Base-by-base conservation (phyloP, 768 basidiomycete species). In the Mycena filopes region DNA sequence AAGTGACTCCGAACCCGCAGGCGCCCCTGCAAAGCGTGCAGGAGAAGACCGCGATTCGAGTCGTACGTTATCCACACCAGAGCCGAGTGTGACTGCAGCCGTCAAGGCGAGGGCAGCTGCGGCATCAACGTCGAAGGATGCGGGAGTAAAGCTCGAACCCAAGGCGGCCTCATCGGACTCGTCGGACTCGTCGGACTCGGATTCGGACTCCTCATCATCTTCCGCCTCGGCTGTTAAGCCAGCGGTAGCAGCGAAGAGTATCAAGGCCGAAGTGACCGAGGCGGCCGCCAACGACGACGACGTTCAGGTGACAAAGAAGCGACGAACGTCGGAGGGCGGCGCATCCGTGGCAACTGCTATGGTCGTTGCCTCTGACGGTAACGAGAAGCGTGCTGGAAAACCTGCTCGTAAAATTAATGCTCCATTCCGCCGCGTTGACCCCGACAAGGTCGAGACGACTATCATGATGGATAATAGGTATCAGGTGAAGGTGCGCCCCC, bases 381-480 rank as follows among this genome's bases (percentile, higher is more conserved):
- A 48, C 49, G 36, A 47, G 20, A 63, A 65, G 21, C 54, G 65
- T 12, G 53, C 71, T 67, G 67, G 79, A 66, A 80, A 81, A 71
- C 51, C 64, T 2, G 80, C 71, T 25, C 78, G 81, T 41, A 78
- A 82, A 71, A 70, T 73, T 38, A 90, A 88, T 71, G 84, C 87
- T 55, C 90, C 93, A 21, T 99, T 98, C 82, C 87, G 88, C 73
- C 82, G 96, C 26, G 86, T 96, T 65, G 90, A 95, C 68, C 81
- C 83, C 2, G 87, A 91, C 21, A 81, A 86, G 45, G 81, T 92
- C 5, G 69, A 76, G 31, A 16, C 73, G 0, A 74, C 78, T 18
- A 56, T 76, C 20, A 65, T 84, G 28, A 70, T 83, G 54, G 86
- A 96, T 71, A 99, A 97, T 73, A 82, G 88, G 28, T 99, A 96